A percentile compares a stretch with the other conserved stretches of the same genome.
These are phyloP conservation scores for Cryptococcus hybrid DNA, from an alignment of 1,284 basidiomycete genomes.

Conservation along the genomic window DNA sequence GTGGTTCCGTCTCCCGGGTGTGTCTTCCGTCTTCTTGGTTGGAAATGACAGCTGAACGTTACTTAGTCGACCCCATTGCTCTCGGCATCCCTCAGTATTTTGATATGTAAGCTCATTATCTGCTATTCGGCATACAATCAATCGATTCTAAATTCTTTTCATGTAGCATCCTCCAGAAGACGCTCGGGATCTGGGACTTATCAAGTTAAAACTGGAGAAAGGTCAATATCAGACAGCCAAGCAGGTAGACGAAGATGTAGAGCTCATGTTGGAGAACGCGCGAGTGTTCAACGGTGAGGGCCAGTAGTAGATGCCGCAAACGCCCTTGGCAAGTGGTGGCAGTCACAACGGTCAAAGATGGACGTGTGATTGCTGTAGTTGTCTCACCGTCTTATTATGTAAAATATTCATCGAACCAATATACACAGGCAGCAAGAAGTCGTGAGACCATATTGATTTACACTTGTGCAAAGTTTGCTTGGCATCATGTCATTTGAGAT, in stretches of 20 bases:
- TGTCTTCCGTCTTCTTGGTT: slow-evolving; percentile 6
- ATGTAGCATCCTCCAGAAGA: slow-evolving; percentile 55
- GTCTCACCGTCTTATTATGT: too few relatives aligned
- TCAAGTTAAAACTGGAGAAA: slow-evolving; percentile 73
- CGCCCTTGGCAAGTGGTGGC: slow-evolving; percentile 40
- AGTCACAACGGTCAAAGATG: slow-evolving; percentile 34
- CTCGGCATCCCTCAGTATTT: slow-evolving; percentile 44
- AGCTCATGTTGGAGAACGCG: slow-evolving; percentile 47
- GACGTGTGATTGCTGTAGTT: slow-evolving; percentile 11
- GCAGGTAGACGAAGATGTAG: slow-evolving; percentile 46
- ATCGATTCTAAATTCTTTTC: slow-evolving; percentile 51
- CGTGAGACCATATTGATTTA: too few relatives aligned
- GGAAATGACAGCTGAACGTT: neutral
- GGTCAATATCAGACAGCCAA: slow-evolving; percentile 26
- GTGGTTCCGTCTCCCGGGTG: slow-evolving; percentile 75
- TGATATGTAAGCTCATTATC: slow-evolving; percentile 57
- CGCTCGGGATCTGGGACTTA: slow-evolving; percentile 81
- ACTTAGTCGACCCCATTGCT: slow-evolving; percentile 41
- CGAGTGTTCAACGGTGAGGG: slow-evolving; percentile 45
- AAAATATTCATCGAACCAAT: too few relatives aligned
- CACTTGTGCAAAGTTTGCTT: too few relatives aligned
- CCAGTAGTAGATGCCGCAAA: slow-evolving; percentile 35
- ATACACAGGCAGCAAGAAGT: too few relatives aligned
- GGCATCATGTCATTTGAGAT: too few relatives aligned
- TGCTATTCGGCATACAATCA: slow-evolving; percentile 29